These are phyloP conservation scores for Trypanosoma lewisi DNA, from an alignment of 208 protist genomes.

Conservation along the genomic window DNA sequence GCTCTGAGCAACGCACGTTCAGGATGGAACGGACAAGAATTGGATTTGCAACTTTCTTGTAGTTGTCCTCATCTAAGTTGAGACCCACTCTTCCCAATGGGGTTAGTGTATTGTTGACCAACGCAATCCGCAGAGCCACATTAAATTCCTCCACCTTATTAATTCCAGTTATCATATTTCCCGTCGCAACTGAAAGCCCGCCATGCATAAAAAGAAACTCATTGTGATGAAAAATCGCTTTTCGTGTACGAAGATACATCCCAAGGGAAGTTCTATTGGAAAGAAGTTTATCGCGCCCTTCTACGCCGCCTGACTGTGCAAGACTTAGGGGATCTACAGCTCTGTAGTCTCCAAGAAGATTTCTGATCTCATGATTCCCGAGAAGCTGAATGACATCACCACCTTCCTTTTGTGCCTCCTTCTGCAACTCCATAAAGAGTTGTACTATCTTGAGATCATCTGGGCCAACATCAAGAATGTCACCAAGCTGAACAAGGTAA, in stretches of 20 bases:
- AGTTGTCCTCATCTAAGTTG: slow-evolving; percentile 64
- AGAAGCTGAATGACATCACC: slow-evolving; percentile 86
- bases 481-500: slow-evolving; percentile 86
- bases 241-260: slow-evolving; percentile 71
- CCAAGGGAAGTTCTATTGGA: slow-evolving; percentile 72
- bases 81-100: slow-evolving; percentile 55
- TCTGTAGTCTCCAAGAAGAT: slow-evolving; percentile 79
- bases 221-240: slow-evolving; percentile 75
- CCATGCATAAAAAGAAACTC: slow-evolving; percentile 91
- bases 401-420: slow-evolving; percentile 54
- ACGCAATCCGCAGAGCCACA: slow-evolving; percentile 47
- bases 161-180: slow-evolving; percentile 69
- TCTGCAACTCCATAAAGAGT: slow-evolving; percentile 77
- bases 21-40: slow-evolving; percentile 84
- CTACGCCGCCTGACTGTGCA: slow-evolving; percentile 44
- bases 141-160: slow-evolving; percentile 82
- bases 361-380: slow-evolving; percentile 92
- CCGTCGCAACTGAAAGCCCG: slow-evolving; percentile 79
- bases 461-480: slow-evolving; percentile 90
- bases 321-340: slow-evolving; percentile 68
- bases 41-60: slow-evolving; percentile 69
- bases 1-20: slow-evolving; percentile 76
- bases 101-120: slow-evolving; percentile 66
- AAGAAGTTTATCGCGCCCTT: slow-evolving; percentile 53
- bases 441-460: slow-evolving; percentile 76